Evolutionary conservation across 176 grass and related monocot genomes (phyloP), one percentile per base, ranked within the genome.

Genomic region (Ensete ventricosum): DNA sequence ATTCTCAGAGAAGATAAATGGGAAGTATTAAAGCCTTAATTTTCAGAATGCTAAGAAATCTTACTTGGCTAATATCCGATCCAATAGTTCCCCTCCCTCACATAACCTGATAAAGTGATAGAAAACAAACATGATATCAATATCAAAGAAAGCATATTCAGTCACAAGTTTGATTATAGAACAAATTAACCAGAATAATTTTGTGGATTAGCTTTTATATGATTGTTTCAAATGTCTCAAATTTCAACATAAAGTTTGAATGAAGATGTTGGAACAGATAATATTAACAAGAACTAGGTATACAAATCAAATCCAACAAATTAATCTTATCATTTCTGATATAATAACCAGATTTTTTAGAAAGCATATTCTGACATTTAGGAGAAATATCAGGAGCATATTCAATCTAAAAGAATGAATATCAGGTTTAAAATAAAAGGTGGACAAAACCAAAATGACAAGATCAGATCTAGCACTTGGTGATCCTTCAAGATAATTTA

Each of bases 61-160:
- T 77, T 77, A 77, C 75, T 64, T 64, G 48, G 75, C 50, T 14
- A 77, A 52, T 77, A 77, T 77, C 8, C 58, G 34, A 77, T 77
- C 75, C 75, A 77, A 20, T 24, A 77, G 26, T 64, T 77, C 75
- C 51, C 75, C 75, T 52, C 75, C 75, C 49, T 77, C 75, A 64
- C 75, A 77, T 77, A 77, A 77, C 60, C 75, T 77, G 75, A 77
- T 9, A 25, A 65, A 77, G 10, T 1, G 1, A 55, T 14, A 55
- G 22, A 74, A 43, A 74, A 74, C 52, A 55, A 51, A 55, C 2
- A 55, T 9, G 29, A 19, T 26, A 54, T 9, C 7, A 54, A 22
- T 27, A 34, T 55, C 52, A 57, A 29, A 54, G 11, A 14, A 73
- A 54, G 21, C 53, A 69, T 1, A 14, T 25, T 27, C 10, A 9